Conservation (phyloP, 495 filamentous ascomycete species). For the Penicillium samsonianum region DNA sequence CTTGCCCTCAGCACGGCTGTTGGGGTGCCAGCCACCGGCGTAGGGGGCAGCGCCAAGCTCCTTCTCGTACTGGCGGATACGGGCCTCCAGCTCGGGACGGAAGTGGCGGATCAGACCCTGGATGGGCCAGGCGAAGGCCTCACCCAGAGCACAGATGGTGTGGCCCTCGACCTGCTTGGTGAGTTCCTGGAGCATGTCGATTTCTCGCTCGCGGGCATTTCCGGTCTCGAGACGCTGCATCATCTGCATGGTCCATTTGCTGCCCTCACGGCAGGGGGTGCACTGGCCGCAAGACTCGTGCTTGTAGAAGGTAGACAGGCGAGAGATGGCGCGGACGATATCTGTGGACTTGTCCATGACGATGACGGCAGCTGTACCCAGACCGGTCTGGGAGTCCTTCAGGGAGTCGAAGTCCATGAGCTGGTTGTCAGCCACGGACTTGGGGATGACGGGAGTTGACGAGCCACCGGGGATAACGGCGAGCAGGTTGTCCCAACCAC, state of each 20-base stretch:
- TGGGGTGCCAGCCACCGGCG: constrained; percentile 86
- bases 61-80: constrained; percentile 72
- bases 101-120: constrained; percentile 98
- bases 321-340: constrained; percentile 88
- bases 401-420: constrained; percentile 99
- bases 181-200: constrained; percentile 98
- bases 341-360: constrained; percentile 99
- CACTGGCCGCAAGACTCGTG: constrained; percentile 98
- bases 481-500: constrained; percentile 96
- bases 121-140: constrained; percentile 98
- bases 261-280: constrained; percentile 96
- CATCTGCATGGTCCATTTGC: constrained; percentile 98
- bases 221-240: constrained; percentile 95
- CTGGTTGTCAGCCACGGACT: constrained; percentile 83
- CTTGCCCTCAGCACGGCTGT: constrained; percentile 73
- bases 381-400: constrained; percentile 94
- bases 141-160: constrained; percentile 95
- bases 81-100: constrained; percentile 87
- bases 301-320: constrained; percentile 94
- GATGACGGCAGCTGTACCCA: constrained; percentile 97
- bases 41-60: constrained; percentile 65
- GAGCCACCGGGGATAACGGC: constrained; percentile 96
- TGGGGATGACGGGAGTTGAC: constrained; percentile 92
- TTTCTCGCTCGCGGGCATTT: constrained; percentile 82
- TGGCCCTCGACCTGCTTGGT: constrained; percentile 99